Conservation (phyloP, 1,284 basidiomycete species). For the Meira nashicola region DNA sequence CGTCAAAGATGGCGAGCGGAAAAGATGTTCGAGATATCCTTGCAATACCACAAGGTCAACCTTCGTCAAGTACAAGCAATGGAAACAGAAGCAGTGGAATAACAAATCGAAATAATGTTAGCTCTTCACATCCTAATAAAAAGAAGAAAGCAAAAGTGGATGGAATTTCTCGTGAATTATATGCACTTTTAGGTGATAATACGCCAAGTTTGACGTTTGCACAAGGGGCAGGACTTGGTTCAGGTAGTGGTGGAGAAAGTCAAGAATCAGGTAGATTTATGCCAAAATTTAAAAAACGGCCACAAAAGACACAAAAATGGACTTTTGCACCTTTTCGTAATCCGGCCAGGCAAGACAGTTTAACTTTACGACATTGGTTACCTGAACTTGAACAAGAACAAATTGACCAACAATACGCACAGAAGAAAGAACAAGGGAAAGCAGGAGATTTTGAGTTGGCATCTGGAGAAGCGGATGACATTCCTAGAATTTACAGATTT, state of each 20-base stretch:
- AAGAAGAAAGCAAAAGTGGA: slow-evolving; percentile 32
- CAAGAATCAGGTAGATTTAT: slow-evolving; percentile 56
- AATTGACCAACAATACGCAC: slow-evolving; percentile 16
- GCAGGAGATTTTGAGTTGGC: no score
- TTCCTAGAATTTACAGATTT: slow-evolving; percentile 58
- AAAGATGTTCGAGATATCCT: slow-evolving; percentile 47
- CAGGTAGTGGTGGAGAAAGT: slow-evolving; percentile 15
- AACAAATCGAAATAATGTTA: neutral
- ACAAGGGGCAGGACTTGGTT: slow-evolving; percentile 54
- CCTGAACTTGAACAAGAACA: slow-evolving; percentile 14
- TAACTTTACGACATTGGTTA: slow-evolving; percentile 45
- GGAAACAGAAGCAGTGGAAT: neutral
- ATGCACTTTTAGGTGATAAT: slow-evolving; percentile 85
- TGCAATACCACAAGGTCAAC: slow-evolving; percentile 6
- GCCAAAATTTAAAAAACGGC: slow-evolving; percentile 80
- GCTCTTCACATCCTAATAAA: neutral
- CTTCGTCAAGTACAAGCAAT: slow-evolving; percentile 12
- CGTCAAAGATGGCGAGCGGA: slow-evolving; percentile 7
- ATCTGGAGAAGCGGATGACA: no score
- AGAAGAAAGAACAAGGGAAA: slow-evolving; percentile 24
- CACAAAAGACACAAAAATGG: slow-evolving; percentile 60
- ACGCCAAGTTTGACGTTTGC: slow-evolving; percentile 66
- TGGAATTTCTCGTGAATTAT: slow-evolving; percentile 87
- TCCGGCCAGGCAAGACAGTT: slow-evolving; percentile 38
- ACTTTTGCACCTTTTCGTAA: slow-evolving; percentile 43